Conservation (phyloP, 805 yeast genomes). For the Barnettozyma populi region DNA sequence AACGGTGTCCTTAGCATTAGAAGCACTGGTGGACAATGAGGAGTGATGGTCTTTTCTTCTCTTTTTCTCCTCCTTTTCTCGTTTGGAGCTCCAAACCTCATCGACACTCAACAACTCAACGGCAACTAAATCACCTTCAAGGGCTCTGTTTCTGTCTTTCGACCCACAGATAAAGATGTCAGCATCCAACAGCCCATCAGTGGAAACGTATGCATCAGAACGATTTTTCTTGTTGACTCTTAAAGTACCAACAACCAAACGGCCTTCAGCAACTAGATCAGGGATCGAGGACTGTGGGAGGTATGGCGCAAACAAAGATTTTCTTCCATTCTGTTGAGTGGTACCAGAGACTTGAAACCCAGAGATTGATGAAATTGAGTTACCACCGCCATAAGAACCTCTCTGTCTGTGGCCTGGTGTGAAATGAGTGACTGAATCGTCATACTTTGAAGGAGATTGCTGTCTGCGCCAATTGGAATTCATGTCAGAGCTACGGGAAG, state of each 20-base stretch:
- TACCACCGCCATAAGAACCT: conserved; percentile 64
- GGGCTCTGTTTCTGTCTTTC: conserved; percentile 94
- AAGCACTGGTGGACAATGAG: conserved; percentile 26
- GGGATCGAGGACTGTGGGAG: conserved; percentile 92
- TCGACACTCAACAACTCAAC: conserved; percentile 91
- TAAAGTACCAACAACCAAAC: conserved; percentile 85
- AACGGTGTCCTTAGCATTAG: conserved; percentile 53
- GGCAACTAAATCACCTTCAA: conserved; percentile 95
- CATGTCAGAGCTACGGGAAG: conserved; percentile 34
- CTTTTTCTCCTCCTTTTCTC: conserved; percentile 96
- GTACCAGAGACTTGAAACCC: conserved; percentile 19
- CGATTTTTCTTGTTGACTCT: conserved; percentile 95
- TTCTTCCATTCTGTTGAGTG: conserved; percentile 38
- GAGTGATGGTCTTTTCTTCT: conserved; percentile 64
- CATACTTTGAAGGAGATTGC: conserved; percentile 31
- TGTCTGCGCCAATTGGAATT: conserved; percentile 56
- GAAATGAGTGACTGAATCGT: conserved; percentile 33
- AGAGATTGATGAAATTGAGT: conserved; percentile 36
- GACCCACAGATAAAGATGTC: conserved; percentile 98
- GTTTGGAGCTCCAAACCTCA: conserved; percentile 95
- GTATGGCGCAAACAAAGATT: conserved; percentile 92
- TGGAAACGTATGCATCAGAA: conserved; percentile 97
- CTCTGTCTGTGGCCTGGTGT: conserved; percentile 79
- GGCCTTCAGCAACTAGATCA: conserved; percentile 81
- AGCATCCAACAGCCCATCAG: conserved; percentile 92